Evolutionary conservation across 1,139 yeast species (phyloP).

Genomic region (Suhomyces coccinellae): DNA sequence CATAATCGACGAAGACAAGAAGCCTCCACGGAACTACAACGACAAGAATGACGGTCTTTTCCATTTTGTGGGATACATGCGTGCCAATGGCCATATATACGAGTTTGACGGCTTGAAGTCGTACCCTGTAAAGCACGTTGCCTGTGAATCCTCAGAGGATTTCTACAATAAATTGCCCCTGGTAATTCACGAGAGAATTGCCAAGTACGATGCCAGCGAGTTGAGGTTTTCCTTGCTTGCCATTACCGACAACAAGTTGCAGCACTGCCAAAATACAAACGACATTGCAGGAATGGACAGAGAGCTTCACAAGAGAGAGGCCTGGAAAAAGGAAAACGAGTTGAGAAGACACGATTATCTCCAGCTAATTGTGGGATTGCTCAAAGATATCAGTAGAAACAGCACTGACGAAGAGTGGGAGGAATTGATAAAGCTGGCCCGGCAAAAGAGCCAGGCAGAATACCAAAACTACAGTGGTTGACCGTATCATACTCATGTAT

Average conservation of each 20-base stretch:
- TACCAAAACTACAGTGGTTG: slow-evolving; percentile 5
- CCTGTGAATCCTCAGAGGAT: slow-evolving; percentile 39
- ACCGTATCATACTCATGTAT: too few species aligned
- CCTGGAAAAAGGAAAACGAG: slow-evolving; percentile 43
- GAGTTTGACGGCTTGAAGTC: slow-evolving; percentile 67
- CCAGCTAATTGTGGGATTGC: slow-evolving; percentile 50
- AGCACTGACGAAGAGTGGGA: slow-evolving; percentile 50
- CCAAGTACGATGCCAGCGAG: slow-evolving; percentile 48
- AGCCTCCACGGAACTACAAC: slow-evolving; percentile 30
- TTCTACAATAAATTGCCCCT: slow-evolving; percentile 45
- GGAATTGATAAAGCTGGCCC: slow-evolving; percentile 33
- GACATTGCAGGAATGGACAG: slow-evolving; percentile 32
- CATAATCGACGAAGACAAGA: slow-evolving; percentile 45
- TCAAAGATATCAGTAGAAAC: slow-evolving; percentile 39
- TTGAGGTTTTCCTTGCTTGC: slow-evolving; percentile 62
- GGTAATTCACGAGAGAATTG: slow-evolving; percentile 48
- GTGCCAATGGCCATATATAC: slow-evolving; percentile 49
- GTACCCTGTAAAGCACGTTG: slow-evolving; percentile 58
- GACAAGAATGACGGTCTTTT: slow-evolving; percentile 55
- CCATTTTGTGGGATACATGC: slow-evolving; percentile 62
- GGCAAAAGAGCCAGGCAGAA: slow-evolving; percentile 21
- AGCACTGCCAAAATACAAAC: slow-evolving; percentile 34
- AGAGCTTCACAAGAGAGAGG: slow-evolving; percentile 38
- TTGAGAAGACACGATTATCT: slow-evolving; percentile 58
- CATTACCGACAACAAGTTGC: slow-evolving; percentile 53